Evolutionary conservation across 495 filamentous ascomycete species (phyloP).

Genomic region (Lasiosphaeriaceae sp.): DNA sequence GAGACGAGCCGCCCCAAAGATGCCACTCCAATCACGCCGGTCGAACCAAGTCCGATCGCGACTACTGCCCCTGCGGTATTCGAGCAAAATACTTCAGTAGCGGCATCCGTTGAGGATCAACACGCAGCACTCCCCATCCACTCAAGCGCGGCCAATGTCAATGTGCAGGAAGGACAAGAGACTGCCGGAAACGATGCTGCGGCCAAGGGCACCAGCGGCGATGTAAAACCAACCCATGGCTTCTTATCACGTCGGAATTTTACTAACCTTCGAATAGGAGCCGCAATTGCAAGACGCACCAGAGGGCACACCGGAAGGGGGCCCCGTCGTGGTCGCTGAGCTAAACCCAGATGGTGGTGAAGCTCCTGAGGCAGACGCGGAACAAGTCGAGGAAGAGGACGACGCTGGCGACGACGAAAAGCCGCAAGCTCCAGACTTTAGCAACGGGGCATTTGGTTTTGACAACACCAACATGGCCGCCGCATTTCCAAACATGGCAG

Average conservation of each 20-base stretch:
- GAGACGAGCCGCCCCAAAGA: conserved; percentile 54
- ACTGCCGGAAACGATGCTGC: not conserved
- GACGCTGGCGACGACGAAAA: conserved; percentile 29
- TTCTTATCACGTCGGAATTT: not conserved
- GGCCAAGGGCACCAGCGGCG: not conserved
- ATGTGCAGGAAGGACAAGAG: no score
- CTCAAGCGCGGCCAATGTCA: no score
- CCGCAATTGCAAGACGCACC: conserved; percentile 3
- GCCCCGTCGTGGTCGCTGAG: conserved; percentile 2
- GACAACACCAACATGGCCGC: conserved; percentile 40
- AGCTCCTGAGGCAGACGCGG: conserved; percentile 22
- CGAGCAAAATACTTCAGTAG: conserved; percentile 9
- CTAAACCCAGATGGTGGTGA: conserved; percentile 11
- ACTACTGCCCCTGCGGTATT: conserved; percentile 14
- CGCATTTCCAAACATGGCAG: conserved; percentile 57
- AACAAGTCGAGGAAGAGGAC: conserved; percentile 26
- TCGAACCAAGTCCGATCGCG: conserved; percentile 29
- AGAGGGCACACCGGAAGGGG: conserved; percentile 6
- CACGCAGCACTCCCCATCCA: no score
- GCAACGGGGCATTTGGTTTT: conserved; percentile 35
- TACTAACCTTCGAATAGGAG: conserved; percentile 18
- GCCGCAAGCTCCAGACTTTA: conserved; percentile 28
- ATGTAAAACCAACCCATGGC: conserved; percentile 5
- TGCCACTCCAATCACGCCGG: conserved; percentile 41
- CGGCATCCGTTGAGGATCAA: not conserved